These are phyloP conservation scores for Phytophthora crassamura DNA, from an alignment of 352 stramenopile species.

Conservation along the genomic window DNA sequence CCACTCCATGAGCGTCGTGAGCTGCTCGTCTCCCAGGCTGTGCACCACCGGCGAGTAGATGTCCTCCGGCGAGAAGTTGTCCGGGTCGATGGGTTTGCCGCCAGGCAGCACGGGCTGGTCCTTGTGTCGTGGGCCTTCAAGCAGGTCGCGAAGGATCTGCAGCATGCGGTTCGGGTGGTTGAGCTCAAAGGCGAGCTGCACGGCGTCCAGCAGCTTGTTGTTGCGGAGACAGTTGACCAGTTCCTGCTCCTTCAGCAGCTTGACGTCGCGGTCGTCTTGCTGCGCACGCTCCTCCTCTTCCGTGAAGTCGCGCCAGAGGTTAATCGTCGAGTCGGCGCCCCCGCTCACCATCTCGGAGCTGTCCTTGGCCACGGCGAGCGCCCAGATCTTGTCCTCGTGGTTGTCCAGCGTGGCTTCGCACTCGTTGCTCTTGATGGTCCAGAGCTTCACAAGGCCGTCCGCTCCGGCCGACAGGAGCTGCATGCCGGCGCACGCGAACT, in stretches of 20 bases:
- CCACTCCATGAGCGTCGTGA: conserved; percentile 94
- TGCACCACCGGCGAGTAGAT: conserved; percentile 73
- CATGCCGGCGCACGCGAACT: conserved; percentile 91
- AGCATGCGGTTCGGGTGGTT: conserved; percentile 94
- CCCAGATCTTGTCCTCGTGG: conserved; percentile 98
- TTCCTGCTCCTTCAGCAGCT: conserved; percentile 95
- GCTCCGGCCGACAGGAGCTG: conserved; percentile 96
- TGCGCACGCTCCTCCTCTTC: conserved; percentile 87
- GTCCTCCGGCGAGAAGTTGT: conserved; percentile 62
- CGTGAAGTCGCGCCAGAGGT: conserved; percentile 96
- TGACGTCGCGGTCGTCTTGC: conserved; percentile 87
- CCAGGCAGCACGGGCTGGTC: conserved; percentile 57
- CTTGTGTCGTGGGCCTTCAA: conserved; percentile 77
- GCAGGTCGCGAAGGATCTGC: conserved; percentile 88
- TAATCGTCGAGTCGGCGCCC: conserved; percentile 95
- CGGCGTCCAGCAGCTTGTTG: conserved; percentile 89
- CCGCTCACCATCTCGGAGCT: conserved; percentile 93
- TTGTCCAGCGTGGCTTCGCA: conserved; percentile 97
- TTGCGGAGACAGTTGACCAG: conserved; percentile 94
- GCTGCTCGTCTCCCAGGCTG: conserved; percentile 83
- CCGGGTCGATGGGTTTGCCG: conserved; percentile 47
- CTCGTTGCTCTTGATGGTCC: conserved; percentile 98
- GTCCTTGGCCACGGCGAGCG: conserved; percentile 90
- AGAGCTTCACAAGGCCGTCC: conserved; percentile 98
- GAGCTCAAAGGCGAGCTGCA: conserved; percentile 92